Conservation (phyloP, 192 early-diverging fungal genomes). For the Coemansia interrupta region DNA sequence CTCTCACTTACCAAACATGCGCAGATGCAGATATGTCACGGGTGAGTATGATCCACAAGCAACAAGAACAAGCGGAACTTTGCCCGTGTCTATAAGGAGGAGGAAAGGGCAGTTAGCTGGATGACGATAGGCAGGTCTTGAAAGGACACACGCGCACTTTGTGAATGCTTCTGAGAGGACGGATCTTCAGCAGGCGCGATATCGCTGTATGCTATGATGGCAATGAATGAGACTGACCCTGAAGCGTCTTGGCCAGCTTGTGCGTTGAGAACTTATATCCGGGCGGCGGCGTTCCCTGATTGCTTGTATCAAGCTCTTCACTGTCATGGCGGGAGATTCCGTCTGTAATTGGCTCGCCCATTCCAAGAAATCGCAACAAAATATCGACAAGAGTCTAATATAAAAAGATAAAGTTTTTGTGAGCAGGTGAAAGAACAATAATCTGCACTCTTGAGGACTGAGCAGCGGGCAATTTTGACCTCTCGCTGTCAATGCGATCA, state of each 20-base stretch:
- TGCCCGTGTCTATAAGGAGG: constrained; percentile 33
- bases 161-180: no score
- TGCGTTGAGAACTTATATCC: constrained; percentile 47
- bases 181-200: no score
- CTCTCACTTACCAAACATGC: constrained; percentile 89
- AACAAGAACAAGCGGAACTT: constrained; percentile 82
- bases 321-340: constrained; percentile 38
- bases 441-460: neutral
- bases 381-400: neutral
- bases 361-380: constrained; percentile 4
- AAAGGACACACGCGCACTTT: neutral
- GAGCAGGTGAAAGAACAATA: neutral
- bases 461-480: constrained; percentile 14
- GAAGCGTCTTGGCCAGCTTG: constrained; percentile 50
- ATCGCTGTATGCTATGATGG: neutral
- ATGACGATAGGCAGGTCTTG: no score
- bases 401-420: neutral
- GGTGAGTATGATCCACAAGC: constrained; percentile 97
- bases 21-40: constrained; percentile 93
- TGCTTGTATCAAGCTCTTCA: constrained; percentile 18
- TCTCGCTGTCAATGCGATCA: constrained; percentile 7
- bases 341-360: constrained; percentile 53
- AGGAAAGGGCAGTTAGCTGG: neutral
- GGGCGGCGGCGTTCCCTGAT: constrained; percentile 44
- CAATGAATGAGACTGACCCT: constrained; percentile 21